phyloP scores from a whole-genome alignment of 2,329 filamentous ascomycete species.

The Fusarium papillatum region DNA sequence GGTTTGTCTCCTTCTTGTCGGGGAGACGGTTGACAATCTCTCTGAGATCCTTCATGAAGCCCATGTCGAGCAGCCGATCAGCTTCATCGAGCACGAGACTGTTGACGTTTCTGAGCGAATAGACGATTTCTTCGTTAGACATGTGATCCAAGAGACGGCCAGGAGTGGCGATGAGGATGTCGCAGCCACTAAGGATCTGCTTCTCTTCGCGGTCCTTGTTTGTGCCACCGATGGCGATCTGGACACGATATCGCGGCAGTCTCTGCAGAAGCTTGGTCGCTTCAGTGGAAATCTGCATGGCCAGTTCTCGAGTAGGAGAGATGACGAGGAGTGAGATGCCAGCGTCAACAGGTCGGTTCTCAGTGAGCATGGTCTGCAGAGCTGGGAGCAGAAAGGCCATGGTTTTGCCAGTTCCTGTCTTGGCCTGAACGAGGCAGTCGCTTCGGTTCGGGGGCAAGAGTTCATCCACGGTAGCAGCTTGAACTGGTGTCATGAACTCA shows the following conservation, averaged over 20 bases:
- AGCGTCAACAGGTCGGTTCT: conserved; percentile 46
- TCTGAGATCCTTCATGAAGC: conserved; percentile 84
- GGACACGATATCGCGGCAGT: conserved; percentile 81
- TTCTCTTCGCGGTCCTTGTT: conserved; percentile 82
- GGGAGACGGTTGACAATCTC: conserved; percentile 83
- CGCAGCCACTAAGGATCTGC: conserved; percentile 78
- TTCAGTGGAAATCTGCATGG: conserved; percentile 79
- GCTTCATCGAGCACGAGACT: conserved; percentile 89
- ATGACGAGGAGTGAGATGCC: conserved; percentile 74
- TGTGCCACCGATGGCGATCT: conserved; percentile 83
- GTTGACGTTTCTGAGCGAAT: conserved; percentile 77
- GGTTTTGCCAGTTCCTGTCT: conserved; percentile 91
- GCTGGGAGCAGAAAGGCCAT: conserved; percentile 87
- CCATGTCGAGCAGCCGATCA: conserved; percentile 85
- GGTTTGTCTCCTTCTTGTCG: conserved; percentile 67
- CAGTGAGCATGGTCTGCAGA: conserved; percentile 79
- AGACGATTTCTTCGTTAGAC: conserved; percentile 77
- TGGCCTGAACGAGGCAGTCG: conserved; percentile 82
- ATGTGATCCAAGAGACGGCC: conserved; percentile 85
- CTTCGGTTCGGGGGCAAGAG: conserved; percentile 59
- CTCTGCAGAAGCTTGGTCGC: conserved; percentile 79
- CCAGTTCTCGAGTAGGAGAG: conserved; percentile 79
- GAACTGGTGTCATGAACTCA: conserved; percentile 67
- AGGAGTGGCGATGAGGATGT: conserved; percentile 86
- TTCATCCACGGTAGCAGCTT: conserved; percentile 63